Percentiles rank a stretch among this genome's conserved stretches.
phyloP scores from a whole-genome alignment of 345 rosid species.

The Erodium maritimum region DNA sequence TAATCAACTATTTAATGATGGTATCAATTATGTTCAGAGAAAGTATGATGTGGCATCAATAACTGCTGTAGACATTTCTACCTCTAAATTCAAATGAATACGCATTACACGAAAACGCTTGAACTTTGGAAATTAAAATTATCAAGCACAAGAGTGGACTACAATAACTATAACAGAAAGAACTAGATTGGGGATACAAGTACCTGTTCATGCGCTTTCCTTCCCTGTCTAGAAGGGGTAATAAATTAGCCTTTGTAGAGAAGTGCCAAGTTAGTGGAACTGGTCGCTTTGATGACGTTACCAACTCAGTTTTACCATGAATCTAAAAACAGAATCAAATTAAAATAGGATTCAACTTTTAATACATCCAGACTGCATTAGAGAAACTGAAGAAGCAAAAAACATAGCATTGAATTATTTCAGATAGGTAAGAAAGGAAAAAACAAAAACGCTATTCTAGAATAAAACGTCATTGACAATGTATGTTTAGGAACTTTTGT shows the following conservation, averaged over 20 bases:
- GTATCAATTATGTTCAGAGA: background rate
- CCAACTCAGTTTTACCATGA: conserved; percentile 82
- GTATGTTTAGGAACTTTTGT: background rate
- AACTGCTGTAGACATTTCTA: background rate
- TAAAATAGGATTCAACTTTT: background rate
- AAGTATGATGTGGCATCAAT: background rate
- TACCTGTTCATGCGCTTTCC: conserved; percentile 79
- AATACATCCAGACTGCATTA: background rate
- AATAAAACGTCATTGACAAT: no score
- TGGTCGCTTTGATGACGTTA: conserved; percentile 79
- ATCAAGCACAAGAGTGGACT: background rate
- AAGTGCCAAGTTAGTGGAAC: conserved; percentile 96
- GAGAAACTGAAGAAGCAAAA: no score
- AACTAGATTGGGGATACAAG: conserved; percentile 1
- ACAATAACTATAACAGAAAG: background rate
- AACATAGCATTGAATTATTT: no score
- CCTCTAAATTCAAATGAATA: background rate
- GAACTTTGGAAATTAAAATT: no score
- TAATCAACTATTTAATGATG: background rate
- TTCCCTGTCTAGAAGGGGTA: conserved; percentile 77
- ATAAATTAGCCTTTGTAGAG: conserved; percentile 56
- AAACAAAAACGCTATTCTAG: no score
- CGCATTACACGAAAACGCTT: background rate
- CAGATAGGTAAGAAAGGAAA: no score
- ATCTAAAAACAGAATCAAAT: conserved; percentile 36